These are phyloP conservation scores for Eragrostis tef DNA, from an alignment of 202 grass and related monocot species.

Conservation along the genomic window DNA sequence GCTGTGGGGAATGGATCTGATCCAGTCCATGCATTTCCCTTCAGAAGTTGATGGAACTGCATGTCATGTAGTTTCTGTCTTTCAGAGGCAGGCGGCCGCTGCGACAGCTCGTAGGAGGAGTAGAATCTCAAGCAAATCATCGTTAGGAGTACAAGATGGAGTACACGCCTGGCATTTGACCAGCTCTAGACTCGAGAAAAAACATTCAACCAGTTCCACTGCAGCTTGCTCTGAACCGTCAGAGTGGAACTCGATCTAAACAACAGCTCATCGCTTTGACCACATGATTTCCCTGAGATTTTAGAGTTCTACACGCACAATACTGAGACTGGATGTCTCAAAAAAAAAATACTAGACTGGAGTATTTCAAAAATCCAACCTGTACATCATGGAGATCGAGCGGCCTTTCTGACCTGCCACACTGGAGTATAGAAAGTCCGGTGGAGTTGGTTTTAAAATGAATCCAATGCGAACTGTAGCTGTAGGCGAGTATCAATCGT, in stretches of 20 bases:
- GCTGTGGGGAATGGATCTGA: constrained; percentile 22
- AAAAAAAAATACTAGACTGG: no score
- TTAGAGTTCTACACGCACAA: background rate
- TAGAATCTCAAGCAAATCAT: constrained; percentile 38
- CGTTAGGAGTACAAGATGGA: background rate
- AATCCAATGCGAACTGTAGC: background rate
- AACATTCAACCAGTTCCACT: background rate
- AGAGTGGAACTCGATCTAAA: no score
- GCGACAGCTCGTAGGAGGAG: constrained; percentile 40
- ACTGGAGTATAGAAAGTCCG: background rate
- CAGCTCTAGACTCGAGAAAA: constrained; percentile 21
- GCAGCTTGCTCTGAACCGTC: background rate
- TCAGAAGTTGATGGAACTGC: constrained; percentile 42
- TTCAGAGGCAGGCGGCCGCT: background rate
- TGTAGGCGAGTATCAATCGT: constrained; percentile 22
- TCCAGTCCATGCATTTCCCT: background rate
- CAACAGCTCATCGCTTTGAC: background rate
- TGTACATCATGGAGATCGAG: no score
- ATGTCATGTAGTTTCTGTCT: constrained; percentile 46
- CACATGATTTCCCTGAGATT: no score
- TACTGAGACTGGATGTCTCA: no score
- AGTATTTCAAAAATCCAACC: background rate
- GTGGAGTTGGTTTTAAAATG: background rate
- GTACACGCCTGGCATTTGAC: constrained; percentile 38
- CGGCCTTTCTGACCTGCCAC: no score